phyloP scores from a whole-genome alignment of 352 stramenopile species.

The Sclerospora graminicola region DNA sequence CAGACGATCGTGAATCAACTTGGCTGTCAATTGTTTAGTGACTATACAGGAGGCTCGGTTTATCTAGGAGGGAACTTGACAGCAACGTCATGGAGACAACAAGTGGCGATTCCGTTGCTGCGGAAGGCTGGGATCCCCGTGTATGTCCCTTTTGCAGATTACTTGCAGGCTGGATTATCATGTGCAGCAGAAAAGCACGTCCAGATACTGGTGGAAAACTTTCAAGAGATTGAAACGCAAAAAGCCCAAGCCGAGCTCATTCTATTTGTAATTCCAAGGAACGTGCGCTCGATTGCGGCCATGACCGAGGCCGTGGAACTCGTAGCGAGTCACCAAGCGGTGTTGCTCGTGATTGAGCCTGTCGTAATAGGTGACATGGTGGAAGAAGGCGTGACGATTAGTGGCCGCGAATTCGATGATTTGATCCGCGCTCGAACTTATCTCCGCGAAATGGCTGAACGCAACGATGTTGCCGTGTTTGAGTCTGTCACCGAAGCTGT shows the following conservation, averaged over 20 bases:
- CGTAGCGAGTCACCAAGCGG: conserved; percentile 48
- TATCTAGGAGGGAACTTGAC: conserved; percentile 72
- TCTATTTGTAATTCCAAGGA: conserved; percentile 70
- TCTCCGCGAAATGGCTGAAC: conserved; percentile 76
- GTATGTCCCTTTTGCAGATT: conserved; percentile 69
- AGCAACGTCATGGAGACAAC: conserved; percentile 63
- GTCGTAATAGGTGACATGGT: conserved; percentile 49
- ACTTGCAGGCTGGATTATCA: conserved; percentile 48
- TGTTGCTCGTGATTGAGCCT: conserved; percentile 74
- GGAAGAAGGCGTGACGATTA: conserved; percentile 35
- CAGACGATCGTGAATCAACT: conserved; percentile 33
- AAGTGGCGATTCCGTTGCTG: conserved; percentile 58
- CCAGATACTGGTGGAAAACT: conserved; percentile 24
- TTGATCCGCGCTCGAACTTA: conserved; percentile 66
- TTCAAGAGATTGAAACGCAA: conserved; percentile 46
- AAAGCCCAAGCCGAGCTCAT: conserved; percentile 69
- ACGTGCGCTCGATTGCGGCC: conserved; percentile 62
- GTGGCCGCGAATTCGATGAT: conserved; percentile 72
- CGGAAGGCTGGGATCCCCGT: conserved; percentile 63
- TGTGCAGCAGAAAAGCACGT: conserved; percentile 22
- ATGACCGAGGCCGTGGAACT: conserved; percentile 81
- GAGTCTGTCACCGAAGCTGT: conserved; percentile 50
- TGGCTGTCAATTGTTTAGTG: conserved; percentile 33
- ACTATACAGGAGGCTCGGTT: conserved; percentile 40
- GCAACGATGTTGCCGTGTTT: conserved; percentile 71